These are phyloP conservation scores for Senna siamea DNA, from an alignment of 306 rosid species.

Conservation along the genomic window DNA sequence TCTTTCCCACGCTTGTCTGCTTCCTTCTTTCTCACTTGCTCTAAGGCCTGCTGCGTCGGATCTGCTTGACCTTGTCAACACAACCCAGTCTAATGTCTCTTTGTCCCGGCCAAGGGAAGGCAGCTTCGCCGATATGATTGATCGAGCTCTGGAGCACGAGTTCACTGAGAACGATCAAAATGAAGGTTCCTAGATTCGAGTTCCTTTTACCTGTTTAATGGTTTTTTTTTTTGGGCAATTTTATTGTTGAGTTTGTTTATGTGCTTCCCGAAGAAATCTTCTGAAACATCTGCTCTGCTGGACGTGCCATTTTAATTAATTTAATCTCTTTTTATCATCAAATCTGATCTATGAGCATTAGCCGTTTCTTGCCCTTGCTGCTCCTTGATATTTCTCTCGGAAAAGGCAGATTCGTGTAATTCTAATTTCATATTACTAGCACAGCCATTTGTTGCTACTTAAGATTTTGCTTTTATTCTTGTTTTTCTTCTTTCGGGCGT, in stretches of 20 bases:
- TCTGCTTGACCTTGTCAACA: slow-evolving; percentile 57
- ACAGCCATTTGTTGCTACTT: slow-evolving; percentile 14
- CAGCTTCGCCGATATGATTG: slow-evolving; percentile 92
- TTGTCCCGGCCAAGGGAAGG: slow-evolving; percentile 68
- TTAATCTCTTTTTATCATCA: neutral
- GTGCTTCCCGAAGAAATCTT: neutral
- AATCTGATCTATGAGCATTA: slow-evolving; percentile 34
- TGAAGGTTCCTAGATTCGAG: slow-evolving; percentile 71
- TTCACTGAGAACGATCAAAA: slow-evolving; percentile 90
- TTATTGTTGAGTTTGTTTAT: neutral
- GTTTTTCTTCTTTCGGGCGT: neutral
- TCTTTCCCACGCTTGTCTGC: slow-evolving; percentile 43
- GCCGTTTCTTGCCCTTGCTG: neutral
- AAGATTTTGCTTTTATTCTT: neutral
- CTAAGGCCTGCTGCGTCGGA: slow-evolving; percentile 53
- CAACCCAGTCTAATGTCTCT: slow-evolving; percentile 71
- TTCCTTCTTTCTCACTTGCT: slow-evolving; percentile 53
- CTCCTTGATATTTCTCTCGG: neutral
- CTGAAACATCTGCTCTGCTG: neutral
- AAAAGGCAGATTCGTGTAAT: slow-evolving; percentile 27
- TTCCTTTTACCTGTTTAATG: slow-evolving; percentile 4
- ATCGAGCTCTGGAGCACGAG: slow-evolving; percentile 92
- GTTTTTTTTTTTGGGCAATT: neutral
- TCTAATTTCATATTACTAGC: slow-evolving; percentile 23
- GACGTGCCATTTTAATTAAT: neutral